These are phyloP conservation scores for Trypanosoma brucei DNA, from an alignment of 208 protist genomes.

Conservation along the genomic window DNA sequence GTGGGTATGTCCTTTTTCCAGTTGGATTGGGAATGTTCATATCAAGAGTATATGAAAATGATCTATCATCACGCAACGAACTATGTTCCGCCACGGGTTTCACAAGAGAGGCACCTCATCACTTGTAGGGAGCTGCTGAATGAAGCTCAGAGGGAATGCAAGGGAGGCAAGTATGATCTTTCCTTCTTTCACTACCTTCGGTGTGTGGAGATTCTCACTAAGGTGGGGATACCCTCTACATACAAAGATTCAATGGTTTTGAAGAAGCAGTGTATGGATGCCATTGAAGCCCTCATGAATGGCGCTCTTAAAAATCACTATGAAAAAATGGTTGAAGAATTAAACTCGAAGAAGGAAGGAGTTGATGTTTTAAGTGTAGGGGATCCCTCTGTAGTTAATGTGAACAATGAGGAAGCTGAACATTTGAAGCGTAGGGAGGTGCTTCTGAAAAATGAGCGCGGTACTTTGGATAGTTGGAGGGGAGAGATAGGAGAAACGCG, in stretches of 20 bases:
- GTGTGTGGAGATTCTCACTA: constrained; percentile 50
- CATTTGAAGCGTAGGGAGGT: constrained; percentile 19
- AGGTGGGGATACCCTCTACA: constrained; percentile 9
- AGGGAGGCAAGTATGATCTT: constrained; percentile 24
- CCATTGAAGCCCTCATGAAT: constrained; percentile 20
- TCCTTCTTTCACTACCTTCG: constrained; percentile 49
- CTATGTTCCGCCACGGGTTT: constrained; percentile 22
- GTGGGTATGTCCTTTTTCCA: constrained; percentile 38
- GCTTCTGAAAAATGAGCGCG: constrained; percentile 19
- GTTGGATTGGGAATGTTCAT: constrained; percentile 47
- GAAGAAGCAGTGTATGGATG: constrained; percentile 22
- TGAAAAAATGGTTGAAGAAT: constrained; percentile 32
- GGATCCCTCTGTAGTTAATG: neutral
- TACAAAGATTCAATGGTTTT: neutral
- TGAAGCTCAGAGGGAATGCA: constrained; percentile 18
- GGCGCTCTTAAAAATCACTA: constrained; percentile 28
- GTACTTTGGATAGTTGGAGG: neutral
- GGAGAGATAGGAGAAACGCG: constrained; percentile 3
- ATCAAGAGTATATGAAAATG: constrained; percentile 43
- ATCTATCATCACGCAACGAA: constrained; percentile 47
- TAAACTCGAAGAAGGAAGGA: constrained; percentile 24
- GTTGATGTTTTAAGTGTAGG: neutral
- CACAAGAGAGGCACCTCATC: constrained; percentile 17
- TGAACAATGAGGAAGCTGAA: constrained; percentile 8
- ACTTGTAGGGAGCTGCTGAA: constrained; percentile 21